Percentiles rank a stretch among this genome's conserved stretches.
phyloP scores from a whole-genome alignment of 139 green algal species.

The Closterium sp. region DNA sequence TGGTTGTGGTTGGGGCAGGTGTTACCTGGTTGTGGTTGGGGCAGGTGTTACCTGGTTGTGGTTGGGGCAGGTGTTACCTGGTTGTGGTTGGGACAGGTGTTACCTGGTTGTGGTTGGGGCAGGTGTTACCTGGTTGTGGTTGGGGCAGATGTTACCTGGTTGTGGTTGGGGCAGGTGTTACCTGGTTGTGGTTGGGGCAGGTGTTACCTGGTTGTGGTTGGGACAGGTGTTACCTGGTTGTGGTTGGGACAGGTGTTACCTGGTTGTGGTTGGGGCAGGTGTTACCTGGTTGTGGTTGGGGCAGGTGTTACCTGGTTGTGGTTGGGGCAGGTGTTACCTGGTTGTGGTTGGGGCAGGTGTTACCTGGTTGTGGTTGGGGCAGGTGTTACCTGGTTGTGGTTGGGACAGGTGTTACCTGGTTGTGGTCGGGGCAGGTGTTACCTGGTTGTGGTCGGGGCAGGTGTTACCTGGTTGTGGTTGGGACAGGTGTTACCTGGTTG shows the following conservation, averaged over 20 bases:
- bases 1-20: background rate
- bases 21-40: constrained; percentile 91
- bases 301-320: background rate
- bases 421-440: constrained; percentile 94
- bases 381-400: too few species aligned
- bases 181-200: too few species aligned
- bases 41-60: constrained; percentile 60
- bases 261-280: constrained; percentile 97
- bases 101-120: background rate
- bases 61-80: background rate
- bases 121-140: constrained; percentile 77
- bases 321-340: background rate
- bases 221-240: constrained; percentile 7
- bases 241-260: constrained; percentile 1
- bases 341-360: background rate
- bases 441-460: too few species aligned
- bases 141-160: constrained; percentile 54
- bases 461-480: background rate
- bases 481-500: constrained; percentile 7
- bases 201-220: background rate
- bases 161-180: constrained; percentile 93
- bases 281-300: too few species aligned
- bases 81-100: background rate
- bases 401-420: constrained; percentile 54
- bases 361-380: constrained; percentile 95